Evolutionary conservation across 805 yeast species (phyloP).

Genomic region (Gaillardinia entomophila): DNA sequence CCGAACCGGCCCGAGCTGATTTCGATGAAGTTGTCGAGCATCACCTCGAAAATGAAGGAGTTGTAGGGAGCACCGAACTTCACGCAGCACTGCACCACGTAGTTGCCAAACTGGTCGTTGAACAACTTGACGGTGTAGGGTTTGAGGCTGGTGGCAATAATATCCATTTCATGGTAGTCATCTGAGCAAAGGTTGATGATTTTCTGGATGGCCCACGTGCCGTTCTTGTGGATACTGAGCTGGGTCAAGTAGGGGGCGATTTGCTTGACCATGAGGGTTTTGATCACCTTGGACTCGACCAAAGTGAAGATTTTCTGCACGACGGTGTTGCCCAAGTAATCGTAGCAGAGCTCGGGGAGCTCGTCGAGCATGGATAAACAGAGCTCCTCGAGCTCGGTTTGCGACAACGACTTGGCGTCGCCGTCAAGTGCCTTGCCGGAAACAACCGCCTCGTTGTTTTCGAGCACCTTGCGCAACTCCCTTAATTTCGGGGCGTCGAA

Average conservation of each 20-base stretch:
- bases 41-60: constrained; percentile 81
- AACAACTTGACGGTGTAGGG: constrained; percentile 82
- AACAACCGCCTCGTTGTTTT: constrained; percentile 20
- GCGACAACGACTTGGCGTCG: constrained; percentile 39
- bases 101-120: constrained; percentile 95
- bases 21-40: constrained; percentile 69
- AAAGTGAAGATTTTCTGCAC: constrained; percentile 84
- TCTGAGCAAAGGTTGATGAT: constrained; percentile 66
- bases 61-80: constrained; percentile 86
- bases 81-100: constrained; percentile 90
- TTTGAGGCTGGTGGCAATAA: constrained; percentile 64
- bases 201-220: constrained; percentile 99
- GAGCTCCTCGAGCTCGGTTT: constrained; percentile 69
- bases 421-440: background rate
- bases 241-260: constrained; percentile 79
- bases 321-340: constrained; percentile 91
- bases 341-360: constrained; percentile 85
- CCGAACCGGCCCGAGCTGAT: constrained; percentile 90
- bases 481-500: constrained; percentile 86
- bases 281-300: constrained; percentile 58
- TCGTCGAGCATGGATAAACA: constrained; percentile 83
- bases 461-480: constrained; percentile 67
- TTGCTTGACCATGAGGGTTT: constrained; percentile 73
- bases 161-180: constrained; percentile 39
- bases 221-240: constrained; percentile 93